Evolutionary conservation across 1,139 yeast genomes (phyloP).

Genomic region (Magnusiomyces sp.): DNA sequence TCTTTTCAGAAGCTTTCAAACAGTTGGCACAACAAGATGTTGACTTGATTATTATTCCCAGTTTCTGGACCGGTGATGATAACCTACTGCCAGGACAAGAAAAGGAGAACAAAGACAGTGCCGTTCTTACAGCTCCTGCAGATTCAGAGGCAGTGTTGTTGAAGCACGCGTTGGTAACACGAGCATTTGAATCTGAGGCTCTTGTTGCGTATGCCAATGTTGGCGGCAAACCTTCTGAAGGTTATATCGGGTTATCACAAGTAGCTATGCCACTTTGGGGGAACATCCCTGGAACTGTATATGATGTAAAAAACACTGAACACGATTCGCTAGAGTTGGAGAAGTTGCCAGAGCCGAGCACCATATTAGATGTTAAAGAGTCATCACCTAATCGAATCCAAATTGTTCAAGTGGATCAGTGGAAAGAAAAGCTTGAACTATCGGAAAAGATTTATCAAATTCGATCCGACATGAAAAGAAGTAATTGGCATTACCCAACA

Average conservation of each 20-base stretch:
- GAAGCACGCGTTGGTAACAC: conserved; percentile 13
- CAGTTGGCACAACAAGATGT: conserved; percentile 15
- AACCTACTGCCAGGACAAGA: not conserved
- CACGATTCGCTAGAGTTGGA: too few relatives aligned
- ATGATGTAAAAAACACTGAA: too few relatives aligned
- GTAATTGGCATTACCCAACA: conserved; percentile 17
- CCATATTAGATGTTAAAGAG: too few relatives aligned
- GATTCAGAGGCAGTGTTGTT: conserved; percentile 16
- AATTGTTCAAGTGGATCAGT: too few relatives aligned
- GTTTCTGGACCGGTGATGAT: conserved; percentile 17
- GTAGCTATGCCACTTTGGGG: conserved; percentile 13
- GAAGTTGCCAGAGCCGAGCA: too few relatives aligned
- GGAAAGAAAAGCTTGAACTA: conserved; percentile 5
- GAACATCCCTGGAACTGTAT: conserved; percentile 1
- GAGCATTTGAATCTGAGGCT: conserved; percentile 19
- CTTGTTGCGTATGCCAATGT: conserved; percentile 17
- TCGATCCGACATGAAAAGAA: conserved; percentile 13
- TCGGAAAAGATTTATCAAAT: conserved; percentile 18
- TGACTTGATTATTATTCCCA: conserved; percentile 17
- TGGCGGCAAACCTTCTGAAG: conserved; percentile 13
- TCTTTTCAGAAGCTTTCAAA: conserved; percentile 18
- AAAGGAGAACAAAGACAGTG: conserved; percentile 12
- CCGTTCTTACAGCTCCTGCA: conserved; percentile 11
- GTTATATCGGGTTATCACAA: conserved; percentile 14
- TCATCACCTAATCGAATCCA: too few relatives aligned